phyloP scores from a whole-genome alignment of 2,329 filamentous ascomycete species.

The Shiraia sp. region DNA sequence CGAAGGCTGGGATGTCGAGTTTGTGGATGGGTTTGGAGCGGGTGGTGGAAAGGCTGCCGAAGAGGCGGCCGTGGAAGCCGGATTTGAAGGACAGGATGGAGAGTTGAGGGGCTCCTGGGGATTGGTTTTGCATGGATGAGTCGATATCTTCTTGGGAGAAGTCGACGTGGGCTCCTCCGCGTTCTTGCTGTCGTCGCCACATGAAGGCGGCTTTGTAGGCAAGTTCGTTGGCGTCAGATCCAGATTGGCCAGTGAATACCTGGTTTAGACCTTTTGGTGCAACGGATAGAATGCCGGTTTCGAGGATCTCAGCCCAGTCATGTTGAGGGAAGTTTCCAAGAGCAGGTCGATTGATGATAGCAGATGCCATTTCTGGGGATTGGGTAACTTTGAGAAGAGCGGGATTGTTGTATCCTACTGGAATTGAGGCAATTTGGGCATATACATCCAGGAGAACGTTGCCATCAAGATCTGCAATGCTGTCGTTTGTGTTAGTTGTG shows the following conservation, averaged over 20 bases:
- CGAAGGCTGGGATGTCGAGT: constrained; percentile 89
- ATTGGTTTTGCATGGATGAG: constrained; percentile 78
- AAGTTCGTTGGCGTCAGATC: constrained; percentile 91
- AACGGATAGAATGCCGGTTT: constrained; percentile 77
- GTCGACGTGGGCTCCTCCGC: constrained; percentile 75
- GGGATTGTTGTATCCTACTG: constrained; percentile 91
- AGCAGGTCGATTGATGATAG: constrained; percentile 85
- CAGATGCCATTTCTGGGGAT: constrained; percentile 76
- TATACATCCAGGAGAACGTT: constrained; percentile 77
- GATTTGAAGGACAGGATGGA: constrained; percentile 89
- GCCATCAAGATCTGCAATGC: constrained; percentile 70
- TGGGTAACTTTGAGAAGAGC: constrained; percentile 69
- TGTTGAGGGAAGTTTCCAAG: constrained; percentile 88
- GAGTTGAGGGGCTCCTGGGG: constrained; percentile 75
- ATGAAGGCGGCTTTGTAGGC: constrained; percentile 97
- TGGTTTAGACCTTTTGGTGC: constrained; percentile 83
- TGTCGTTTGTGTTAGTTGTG: constrained; percentile 16
- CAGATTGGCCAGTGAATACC: constrained; percentile 87
- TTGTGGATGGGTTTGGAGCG: constrained; percentile 95
- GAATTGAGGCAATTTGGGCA: constrained; percentile 91
- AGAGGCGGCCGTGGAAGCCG: constrained; percentile 88
- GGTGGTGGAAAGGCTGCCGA: constrained; percentile 84
- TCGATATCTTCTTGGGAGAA: constrained; percentile 78
- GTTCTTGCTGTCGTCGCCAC: constrained; percentile 80
- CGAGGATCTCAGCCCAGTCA: constrained; percentile 80